Percentiles rank a stretch among this genome's conserved stretches.
Evolutionary conservation across 2,329 filamentous ascomycete species (phyloP).

Genomic region (Monilinia laxa): DNA sequence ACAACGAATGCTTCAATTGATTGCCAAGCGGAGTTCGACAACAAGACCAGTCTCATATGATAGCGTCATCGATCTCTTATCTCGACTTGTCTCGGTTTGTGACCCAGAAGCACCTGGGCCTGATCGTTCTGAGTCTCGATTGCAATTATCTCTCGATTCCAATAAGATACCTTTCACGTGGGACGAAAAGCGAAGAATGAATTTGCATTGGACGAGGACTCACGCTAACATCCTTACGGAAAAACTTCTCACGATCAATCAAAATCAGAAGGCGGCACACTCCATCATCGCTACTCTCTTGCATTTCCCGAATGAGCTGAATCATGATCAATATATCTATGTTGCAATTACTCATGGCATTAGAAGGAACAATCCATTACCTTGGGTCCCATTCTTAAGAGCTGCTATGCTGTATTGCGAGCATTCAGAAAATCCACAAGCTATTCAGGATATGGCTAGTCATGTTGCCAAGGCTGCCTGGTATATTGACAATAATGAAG

Average conservation of each 20-base stretch:
- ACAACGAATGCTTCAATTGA: slow-evolving; percentile 51
- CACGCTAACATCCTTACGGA: slow-evolving; percentile 57
- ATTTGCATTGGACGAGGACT: slow-evolving; percentile 45
- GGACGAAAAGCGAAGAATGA: slow-evolving; percentile 49
- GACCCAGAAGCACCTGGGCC: slow-evolving; percentile 28
- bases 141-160: slow-evolving; percentile 9
- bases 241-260: slow-evolving; percentile 63
- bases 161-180: slow-evolving; percentile 46
- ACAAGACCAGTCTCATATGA: slow-evolving; percentile 55
- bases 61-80: slow-evolving; percentile 52
- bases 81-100: slow-evolving; percentile 38
- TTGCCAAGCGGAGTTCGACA: slow-evolving; percentile 50
- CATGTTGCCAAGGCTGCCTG: slow-evolving; percentile 33
- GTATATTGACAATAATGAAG: slow-evolving; percentile 36
- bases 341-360: slow-evolving; percentile 40
- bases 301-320: slow-evolving; percentile 48
- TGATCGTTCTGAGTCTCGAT: slow-evolving; percentile 9
- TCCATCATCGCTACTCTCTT: slow-evolving; percentile 59
- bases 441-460: slow-evolving; percentile 30
- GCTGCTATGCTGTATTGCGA: slow-evolving; percentile 39
- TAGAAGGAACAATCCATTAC: slow-evolving; percentile 26
- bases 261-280: slow-evolving; percentile 53
- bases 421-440: slow-evolving; percentile 31
- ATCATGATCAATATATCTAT: slow-evolving; percentile 49
- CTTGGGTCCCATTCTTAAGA: slow-evolving; percentile 35